Conservation (phyloP, 352 stramenopile genomes). For the Phytophthora hibernalis region DNA sequence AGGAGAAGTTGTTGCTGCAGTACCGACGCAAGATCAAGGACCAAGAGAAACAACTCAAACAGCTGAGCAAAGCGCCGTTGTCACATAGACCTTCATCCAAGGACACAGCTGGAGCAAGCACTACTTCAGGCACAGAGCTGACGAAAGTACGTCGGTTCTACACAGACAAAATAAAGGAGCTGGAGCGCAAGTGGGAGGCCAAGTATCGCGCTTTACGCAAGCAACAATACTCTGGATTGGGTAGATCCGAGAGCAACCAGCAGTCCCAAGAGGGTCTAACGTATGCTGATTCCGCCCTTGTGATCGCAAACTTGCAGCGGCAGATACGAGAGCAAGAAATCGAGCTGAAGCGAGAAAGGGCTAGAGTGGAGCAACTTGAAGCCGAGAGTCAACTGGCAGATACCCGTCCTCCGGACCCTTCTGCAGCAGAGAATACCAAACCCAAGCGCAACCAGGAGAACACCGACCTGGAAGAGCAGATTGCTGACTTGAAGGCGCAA, state of each 20-base stretch:
- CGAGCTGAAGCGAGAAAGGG: slow-evolving; percentile 37
- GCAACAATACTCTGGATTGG: slow-evolving; percentile 42
- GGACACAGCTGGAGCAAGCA: slow-evolving; percentile 8
- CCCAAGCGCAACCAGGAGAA: slow-evolving; percentile 17
- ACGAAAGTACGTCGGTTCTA: slow-evolving; percentile 76
- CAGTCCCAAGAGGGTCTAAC: slow-evolving; percentile 31
- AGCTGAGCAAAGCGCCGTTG: slow-evolving; percentile 27
- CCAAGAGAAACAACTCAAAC: slow-evolving; percentile 48
- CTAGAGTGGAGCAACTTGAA: slow-evolving; percentile 29
- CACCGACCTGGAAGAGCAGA: slow-evolving; percentile 35
- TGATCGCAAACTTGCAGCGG: slow-evolving; percentile 51
- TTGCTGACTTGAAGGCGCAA: slow-evolving; percentile 53
- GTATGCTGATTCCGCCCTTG: slow-evolving; percentile 44
- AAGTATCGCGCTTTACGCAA: slow-evolving; percentile 71
- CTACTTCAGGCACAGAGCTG: slow-evolving; percentile 42
- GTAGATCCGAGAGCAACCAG: slow-evolving; percentile 14
- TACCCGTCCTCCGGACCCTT: background rate
- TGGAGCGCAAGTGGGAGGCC: slow-evolving; percentile 77
- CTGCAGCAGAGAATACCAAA: background rate
- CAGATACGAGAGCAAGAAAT: slow-evolving; percentile 32
- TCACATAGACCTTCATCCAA: slow-evolving; percentile 14
- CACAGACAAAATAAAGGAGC: slow-evolving; percentile 74
- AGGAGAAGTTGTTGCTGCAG: slow-evolving; percentile 78
- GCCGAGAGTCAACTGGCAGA: slow-evolving; percentile 17
- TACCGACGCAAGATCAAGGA: slow-evolving; percentile 71